phyloP scores from a whole-genome alignment of 2,329 filamentous ascomycete species.

The Scedosporium boydii region DNA sequence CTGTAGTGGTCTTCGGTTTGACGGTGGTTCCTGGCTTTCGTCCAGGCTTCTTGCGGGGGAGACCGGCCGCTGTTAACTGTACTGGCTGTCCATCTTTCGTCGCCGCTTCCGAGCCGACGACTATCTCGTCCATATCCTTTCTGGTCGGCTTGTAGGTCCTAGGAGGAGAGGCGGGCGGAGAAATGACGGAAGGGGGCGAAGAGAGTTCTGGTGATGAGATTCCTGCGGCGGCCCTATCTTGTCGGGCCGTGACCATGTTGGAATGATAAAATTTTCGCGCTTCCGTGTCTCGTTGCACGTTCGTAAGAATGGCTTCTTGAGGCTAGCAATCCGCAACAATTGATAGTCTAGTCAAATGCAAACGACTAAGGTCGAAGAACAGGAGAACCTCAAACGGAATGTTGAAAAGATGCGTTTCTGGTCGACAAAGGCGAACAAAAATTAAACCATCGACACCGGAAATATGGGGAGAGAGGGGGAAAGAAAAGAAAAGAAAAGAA shows the following conservation, averaged over 20 bases:
- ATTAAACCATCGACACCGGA: no score
- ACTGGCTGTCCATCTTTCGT: conserved; percentile 30
- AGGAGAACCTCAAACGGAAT: not conserved
- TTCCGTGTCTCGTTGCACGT: not conserved
- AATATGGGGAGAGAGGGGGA: no score
- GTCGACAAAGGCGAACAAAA: no score
- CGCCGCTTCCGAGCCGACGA: conserved; percentile 31
- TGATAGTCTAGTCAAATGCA: no score
- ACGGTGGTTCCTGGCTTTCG: conserved; percentile 52
- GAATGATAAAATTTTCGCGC: not conserved
- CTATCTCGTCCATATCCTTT: conserved; percentile 39
- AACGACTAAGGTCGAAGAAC: not conserved
- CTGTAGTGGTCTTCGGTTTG: conserved; percentile 27
- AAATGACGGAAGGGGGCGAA: conserved; percentile 40
- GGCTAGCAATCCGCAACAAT: no score
- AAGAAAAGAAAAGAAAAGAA: no score
- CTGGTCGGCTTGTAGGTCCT: conserved; percentile 17
- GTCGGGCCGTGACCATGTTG: not conserved
- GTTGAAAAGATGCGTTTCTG: no score
- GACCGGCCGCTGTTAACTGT: conserved; percentile 45
- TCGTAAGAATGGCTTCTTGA: not conserved
- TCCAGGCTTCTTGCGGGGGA: conserved; percentile 54
- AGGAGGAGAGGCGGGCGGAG: conserved; percentile 38
- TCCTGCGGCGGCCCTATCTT: conserved; percentile 24
- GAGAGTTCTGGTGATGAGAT: conserved; percentile 41